A percentile compares a stretch with the other conserved stretches of the same genome.
phyloP scores from a whole-genome alignment of 225 moss, liverwort and hornwort species.

The Neckera pumila region DNA sequence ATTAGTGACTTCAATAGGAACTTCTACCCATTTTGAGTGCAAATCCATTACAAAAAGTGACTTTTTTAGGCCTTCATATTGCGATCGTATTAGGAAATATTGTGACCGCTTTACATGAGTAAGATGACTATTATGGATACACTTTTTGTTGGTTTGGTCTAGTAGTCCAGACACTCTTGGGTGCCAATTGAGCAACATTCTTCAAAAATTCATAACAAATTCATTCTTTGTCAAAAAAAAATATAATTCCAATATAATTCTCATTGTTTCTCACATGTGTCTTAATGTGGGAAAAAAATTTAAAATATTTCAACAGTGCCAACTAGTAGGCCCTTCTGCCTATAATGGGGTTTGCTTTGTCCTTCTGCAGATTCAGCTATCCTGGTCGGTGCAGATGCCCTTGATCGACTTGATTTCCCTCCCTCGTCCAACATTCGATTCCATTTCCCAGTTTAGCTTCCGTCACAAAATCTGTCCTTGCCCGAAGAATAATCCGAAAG shows the following conservation, averaged over 20 bases:
- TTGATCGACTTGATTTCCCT: not conserved
- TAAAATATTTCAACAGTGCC: not conserved
- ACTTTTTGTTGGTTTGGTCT: not conserved
- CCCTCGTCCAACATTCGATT: not conserved
- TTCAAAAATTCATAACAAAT: not conserved
- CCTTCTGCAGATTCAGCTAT: not conserved
- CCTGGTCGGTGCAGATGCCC: not conserved
- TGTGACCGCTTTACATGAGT: accelerated
- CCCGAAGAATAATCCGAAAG: not conserved
- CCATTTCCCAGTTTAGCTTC: not conserved
- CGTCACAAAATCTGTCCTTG: not conserved
- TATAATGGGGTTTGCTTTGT: not conserved
- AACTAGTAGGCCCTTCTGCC: not conserved
- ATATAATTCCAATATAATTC: too few relatives aligned
- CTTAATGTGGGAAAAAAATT: not conserved
- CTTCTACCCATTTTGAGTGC: not conserved
- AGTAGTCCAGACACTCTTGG: not conserved
- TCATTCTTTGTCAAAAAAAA: not conserved
- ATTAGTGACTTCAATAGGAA: not conserved
- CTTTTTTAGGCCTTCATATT: not conserved
- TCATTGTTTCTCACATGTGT: not conserved
- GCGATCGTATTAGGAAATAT: accelerated
- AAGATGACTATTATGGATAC: not conserved
- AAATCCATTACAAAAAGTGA: accelerated
- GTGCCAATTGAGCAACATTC: not conserved